phyloP scores from a whole-genome alignment of 257 asterid species.

The Ballota nigra region DNA sequence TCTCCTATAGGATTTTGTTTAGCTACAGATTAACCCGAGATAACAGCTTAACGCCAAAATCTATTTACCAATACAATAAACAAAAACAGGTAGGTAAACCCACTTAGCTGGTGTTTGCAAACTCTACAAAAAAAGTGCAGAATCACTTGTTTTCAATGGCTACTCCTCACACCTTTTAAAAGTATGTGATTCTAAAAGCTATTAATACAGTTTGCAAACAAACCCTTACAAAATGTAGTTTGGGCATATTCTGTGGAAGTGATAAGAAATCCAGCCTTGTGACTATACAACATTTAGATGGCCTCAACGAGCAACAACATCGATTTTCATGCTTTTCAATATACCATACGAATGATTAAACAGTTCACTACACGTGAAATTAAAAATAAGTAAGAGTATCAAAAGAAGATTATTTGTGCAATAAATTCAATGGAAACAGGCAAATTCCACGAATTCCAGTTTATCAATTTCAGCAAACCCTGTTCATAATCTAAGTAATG shows the following conservation, averaged over 20 bases:
- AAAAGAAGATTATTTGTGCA: not conserved
- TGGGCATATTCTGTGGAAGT: not conserved
- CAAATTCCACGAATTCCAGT: not conserved
- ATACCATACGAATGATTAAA: not conserved
- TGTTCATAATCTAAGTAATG: not conserved
- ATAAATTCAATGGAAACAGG: not conserved
- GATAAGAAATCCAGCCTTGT: not conserved
- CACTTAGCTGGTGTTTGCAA: too few species aligned
- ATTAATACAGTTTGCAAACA: not conserved
- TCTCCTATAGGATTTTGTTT: constrained; percentile 33
- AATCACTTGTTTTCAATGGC: too few species aligned
- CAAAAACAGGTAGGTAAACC: too few species aligned
- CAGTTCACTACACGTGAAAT: not conserved
- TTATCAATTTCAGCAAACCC: not conserved
- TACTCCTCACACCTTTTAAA: too few species aligned
- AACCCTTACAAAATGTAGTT: not conserved
- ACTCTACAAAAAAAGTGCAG: too few species aligned
- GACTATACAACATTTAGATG: not conserved
- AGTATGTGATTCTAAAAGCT: too few species aligned
- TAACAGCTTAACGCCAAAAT: not conserved
- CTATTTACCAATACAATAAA: not conserved
- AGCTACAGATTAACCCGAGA: constrained; percentile 5
- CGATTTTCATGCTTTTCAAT: not conserved
- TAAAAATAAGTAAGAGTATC: not conserved
- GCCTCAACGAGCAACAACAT: not conserved